Evolutionary conservation across 2,329 filamentous ascomycete species (phyloP).

Genomic region (Colletotrichum navitas): DNA sequence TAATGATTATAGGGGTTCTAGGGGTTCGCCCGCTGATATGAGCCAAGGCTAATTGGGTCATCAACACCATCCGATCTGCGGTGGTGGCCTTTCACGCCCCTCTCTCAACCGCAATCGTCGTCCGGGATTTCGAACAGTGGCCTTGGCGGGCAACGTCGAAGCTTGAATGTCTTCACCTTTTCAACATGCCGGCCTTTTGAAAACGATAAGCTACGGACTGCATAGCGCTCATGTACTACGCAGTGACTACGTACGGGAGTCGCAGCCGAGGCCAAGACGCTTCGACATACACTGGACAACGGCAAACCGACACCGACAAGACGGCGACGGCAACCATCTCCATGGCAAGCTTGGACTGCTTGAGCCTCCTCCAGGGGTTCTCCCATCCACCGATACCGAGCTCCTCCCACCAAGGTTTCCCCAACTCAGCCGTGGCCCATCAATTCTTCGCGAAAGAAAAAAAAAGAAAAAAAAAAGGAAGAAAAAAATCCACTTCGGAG

Average conservation of each 20-base stretch:
- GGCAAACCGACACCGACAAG: slow-evolving; percentile 28
- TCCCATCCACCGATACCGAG: slow-evolving; percentile 29
- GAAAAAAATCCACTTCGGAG: neutral
- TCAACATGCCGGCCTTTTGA: neutral
- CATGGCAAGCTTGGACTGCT: slow-evolving; percentile 42
- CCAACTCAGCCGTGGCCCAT: slow-evolving; percentile 27
- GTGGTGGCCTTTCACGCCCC: neutral
- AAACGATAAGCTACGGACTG: neutral
- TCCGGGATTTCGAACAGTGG: neutral
- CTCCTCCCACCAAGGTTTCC: slow-evolving; percentile 29
- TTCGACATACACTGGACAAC: slow-evolving; percentile 34
- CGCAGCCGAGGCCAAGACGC: slow-evolving; percentile 15
- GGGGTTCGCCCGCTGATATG: slow-evolving; percentile 25
- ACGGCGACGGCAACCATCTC: slow-evolving; percentile 34
- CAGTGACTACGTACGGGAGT: slow-evolving; percentile 13
- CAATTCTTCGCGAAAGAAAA: slow-evolving; percentile 21
- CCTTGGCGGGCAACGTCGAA: neutral
- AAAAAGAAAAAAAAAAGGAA: neutral
- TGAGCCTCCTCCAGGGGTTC: slow-evolving; percentile 35
- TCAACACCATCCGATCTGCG: slow-evolving; percentile 30
- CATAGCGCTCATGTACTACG: neutral
- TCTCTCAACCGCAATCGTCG: neutral
- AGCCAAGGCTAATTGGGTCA: slow-evolving; percentile 30
- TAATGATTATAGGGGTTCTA: slow-evolving; percentile 19
- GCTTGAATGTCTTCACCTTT: neutral